Conservation (phyloP, 2,329 filamentous ascomycete species). For the Pseudopithomyces chartarum region DNA sequence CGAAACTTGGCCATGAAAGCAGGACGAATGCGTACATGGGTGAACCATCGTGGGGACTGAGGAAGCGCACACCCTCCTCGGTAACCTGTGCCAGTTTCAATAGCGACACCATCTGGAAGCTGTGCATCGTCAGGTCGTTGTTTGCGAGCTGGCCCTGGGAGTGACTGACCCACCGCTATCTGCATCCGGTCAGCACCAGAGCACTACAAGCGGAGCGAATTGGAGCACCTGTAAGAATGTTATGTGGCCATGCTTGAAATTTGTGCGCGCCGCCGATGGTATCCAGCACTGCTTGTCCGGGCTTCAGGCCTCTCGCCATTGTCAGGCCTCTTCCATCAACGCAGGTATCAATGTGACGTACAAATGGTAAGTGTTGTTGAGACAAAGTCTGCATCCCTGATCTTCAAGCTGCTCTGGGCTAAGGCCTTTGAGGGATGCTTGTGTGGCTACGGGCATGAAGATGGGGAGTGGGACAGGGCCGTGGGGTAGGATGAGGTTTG, state of each 20-base stretch:
- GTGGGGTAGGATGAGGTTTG: slow-evolving; percentile 86
- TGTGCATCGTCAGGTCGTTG: slow-evolving; percentile 46
- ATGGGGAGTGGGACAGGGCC: slow-evolving; percentile 87
- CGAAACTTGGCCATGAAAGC: not conserved
- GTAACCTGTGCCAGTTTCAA: slow-evolving; percentile 92
- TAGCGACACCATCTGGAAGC: slow-evolving; percentile 98
- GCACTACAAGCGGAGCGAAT: not conserved
- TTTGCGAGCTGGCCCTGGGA: slow-evolving; percentile 10
- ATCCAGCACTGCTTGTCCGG: slow-evolving; percentile 87
- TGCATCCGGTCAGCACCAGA: slow-evolving; percentile 35
- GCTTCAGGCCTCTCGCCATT: slow-evolving; percentile 72
- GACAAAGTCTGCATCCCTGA: slow-evolving; percentile 84
- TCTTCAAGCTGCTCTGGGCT: slow-evolving; percentile 91
- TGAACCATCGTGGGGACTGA: slow-evolving; percentile 92
- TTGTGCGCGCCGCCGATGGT: slow-evolving; percentile 90
- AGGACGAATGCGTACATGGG: slow-evolving; percentile 68
- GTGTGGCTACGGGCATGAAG: slow-evolving; percentile 98
- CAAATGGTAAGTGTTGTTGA: slow-evolving; percentile 98
- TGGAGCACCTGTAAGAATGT: slow-evolving; percentile 75
- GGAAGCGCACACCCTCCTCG: slow-evolving; percentile 91
- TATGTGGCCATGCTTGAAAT: slow-evolving; percentile 92
- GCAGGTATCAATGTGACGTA: slow-evolving; percentile 22
- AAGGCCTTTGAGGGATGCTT: slow-evolving; percentile 91
- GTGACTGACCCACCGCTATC: slow-evolving; percentile 53
- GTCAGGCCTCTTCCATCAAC: slow-evolving; percentile 21